Base-by-base conservation (phyloP, 2,329 filamentous ascomycete genomes). In the Chrysosporium queenslandicum region DNA sequence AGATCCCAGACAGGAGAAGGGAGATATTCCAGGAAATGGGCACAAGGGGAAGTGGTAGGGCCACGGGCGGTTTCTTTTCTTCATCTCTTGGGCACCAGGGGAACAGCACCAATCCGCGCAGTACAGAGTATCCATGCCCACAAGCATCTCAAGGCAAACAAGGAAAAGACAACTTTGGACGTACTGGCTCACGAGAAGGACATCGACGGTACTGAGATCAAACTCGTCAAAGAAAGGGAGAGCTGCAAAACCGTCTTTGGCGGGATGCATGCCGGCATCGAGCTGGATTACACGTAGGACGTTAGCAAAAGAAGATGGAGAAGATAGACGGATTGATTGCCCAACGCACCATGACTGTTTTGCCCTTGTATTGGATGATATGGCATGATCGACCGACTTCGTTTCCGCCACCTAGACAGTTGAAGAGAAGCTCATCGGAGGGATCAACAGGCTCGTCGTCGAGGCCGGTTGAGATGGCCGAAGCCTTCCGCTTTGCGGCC, bases 141-240 rank as follows among this genome's bases (percentile, higher is more conserved):
- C 27, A 25, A 43, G 23, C 8, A 51, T 43, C 25, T 25, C 21
- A 49, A 25, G 47, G 34, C 25, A 36, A 39, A 54, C 46, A 58
- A 59, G 53, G 53, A 58, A 50, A 56, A 56, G 53, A 25, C 49
- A 59, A 56, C 55, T 51, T 51, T 57, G 51, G 64, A 83, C 90
- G 86, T 94, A 97, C 92, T 98, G 92, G 82, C 89, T 97, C 65
- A 98, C 95, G 59, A 98, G 77, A 51, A 98, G 85, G 62, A 98
- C 86, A 68, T 98, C 92, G 60, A 98, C 90, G 1, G 88, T 95
- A 71, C 91, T 96, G 18, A 98, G 77, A 66, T 98, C 92, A 70
- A 97, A 98, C 65, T 97, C 90, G 68, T 98, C 92, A 70, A 96
- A 98, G 73, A 96, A 98, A 0, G 92, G 92, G 47, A 98, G 81